These are phyloP conservation scores for Psilocybe cubensis DNA, from an alignment of 768 basidiomycete genomes.

Conservation along the genomic window DNA sequence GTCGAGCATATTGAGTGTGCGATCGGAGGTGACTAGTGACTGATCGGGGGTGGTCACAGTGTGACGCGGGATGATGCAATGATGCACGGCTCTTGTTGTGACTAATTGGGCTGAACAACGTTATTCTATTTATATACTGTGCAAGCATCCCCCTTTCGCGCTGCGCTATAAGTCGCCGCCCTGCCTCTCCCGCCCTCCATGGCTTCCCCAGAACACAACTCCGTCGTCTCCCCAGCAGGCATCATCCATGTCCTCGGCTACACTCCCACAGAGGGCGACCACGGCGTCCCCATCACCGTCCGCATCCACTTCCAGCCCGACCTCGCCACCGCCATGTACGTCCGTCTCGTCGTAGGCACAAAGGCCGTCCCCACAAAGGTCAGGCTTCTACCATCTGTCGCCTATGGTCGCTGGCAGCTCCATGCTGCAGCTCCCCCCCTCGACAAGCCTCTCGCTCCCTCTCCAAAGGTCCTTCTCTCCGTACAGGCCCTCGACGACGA, in stretches of 20 bases:
- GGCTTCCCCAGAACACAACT: constrained; percentile 20
- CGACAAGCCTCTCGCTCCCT: constrained; percentile 41
- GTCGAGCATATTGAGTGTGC: constrained; percentile 49
- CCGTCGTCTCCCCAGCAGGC: constrained; percentile 49
- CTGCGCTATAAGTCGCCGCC: not conserved
- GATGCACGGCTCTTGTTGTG: constrained; percentile 6
- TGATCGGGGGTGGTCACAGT: not conserved
- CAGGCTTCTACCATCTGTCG: constrained; percentile 47
- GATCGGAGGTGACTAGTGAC: constrained; percentile 16
- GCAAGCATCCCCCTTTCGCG: constrained; percentile 15
- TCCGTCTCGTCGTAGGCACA: constrained; percentile 76
- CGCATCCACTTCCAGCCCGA: constrained; percentile 61
- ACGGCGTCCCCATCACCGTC: constrained; percentile 66
- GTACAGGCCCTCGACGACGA: constrained; percentile 65
- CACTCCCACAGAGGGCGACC: constrained; percentile 64
- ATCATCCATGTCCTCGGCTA: constrained; percentile 70
- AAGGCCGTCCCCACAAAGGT: constrained; percentile 73
- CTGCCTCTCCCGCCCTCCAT: constrained; percentile 5
- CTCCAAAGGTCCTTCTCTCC: constrained; percentile 54
- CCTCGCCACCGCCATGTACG: constrained; percentile 54
- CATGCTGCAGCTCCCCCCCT: constrained; percentile 63
- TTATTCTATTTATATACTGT: not conserved
- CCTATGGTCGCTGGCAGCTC: constrained; percentile 65
- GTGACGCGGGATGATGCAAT: constrained; percentile 3
- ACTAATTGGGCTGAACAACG: constrained; percentile 11